phyloP scores from a whole-genome alignment of 345 rosid species.

The Hypericum perforatum region DNA sequence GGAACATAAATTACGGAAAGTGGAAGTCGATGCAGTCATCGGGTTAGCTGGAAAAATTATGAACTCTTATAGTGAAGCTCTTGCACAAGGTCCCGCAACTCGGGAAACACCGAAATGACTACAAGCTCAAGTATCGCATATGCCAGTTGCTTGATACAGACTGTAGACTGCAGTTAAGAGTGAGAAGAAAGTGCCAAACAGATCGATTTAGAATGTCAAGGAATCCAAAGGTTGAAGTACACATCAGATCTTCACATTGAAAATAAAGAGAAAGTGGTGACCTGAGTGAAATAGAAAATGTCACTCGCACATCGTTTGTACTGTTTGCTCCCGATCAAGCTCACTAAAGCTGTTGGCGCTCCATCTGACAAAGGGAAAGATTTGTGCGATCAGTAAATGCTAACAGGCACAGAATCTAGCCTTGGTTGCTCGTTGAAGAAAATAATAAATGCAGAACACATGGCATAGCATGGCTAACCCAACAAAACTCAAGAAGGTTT shows the following conservation, averaged over 20 bases:
- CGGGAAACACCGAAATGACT: conserved; percentile 74
- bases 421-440: neutral
- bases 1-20: too few relatives aligned
- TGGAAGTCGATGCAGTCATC: neutral
- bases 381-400: neutral
- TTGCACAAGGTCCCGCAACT: conserved; percentile 58
- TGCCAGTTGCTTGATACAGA: conserved; percentile 88
- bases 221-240: neutral
- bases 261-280: conserved; percentile 9
- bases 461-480: neutral
- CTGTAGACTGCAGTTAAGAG: conserved; percentile 51
- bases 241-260: neutral
- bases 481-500: too few relatives aligned
- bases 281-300: conserved; percentile 95
- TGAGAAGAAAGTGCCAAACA: neutral
- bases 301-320: conserved; percentile 91
- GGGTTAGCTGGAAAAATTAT: conserved; percentile 14
- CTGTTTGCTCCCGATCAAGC: conserved; percentile 84
- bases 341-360: conserved; percentile 77
- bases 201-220: neutral
- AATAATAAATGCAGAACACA: neutral
- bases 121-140: conserved; percentile 61
- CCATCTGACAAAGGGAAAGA: conserved; percentile 43
- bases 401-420: too few relatives aligned
- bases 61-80: conserved; percentile 45